phyloP scores from a whole-genome alignment of 2,329 filamentous ascomycete genomes.

The Hymenoscyphus fraxineus region DNA sequence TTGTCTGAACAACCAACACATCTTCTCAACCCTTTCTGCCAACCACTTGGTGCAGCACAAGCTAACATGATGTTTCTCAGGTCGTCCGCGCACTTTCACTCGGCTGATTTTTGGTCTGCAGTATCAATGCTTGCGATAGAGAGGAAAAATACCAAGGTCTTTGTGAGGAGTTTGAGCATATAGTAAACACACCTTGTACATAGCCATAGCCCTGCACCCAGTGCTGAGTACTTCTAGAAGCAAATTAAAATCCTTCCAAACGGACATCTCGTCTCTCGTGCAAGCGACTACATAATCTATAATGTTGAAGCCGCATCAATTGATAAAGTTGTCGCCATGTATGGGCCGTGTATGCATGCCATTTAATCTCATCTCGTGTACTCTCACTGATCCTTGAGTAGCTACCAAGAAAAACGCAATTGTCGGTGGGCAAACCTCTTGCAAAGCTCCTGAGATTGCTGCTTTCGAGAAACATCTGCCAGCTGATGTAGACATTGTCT shows the following conservation, averaged over 20 bases:
- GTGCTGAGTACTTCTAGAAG: constrained; percentile 55
- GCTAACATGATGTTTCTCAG: constrained; percentile 23
- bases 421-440: constrained; percentile 95
- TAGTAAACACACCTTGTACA: constrained; percentile 63
- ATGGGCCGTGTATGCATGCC: constrained; percentile 76
- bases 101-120: constrained; percentile 41
- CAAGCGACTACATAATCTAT: constrained; percentile 98
- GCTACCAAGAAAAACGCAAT: constrained; percentile 94
- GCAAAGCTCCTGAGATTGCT: constrained; percentile 92
- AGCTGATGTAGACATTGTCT: constrained; percentile 84
- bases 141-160: constrained; percentile 83
- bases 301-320: constrained; percentile 94
- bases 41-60: constrained; percentile 20
- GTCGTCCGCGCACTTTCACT: constrained; percentile 20
- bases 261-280: constrained; percentile 91
- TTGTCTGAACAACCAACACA: constrained; percentile 67
- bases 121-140: constrained; percentile 91
- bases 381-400: constrained; percentile 38
- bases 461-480: constrained; percentile 91
- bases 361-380: neutral
- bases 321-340: constrained; percentile 79
- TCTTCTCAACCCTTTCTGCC: constrained; percentile 13
- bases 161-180: constrained; percentile 75
- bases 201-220: constrained; percentile 32
- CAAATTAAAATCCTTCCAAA: constrained; percentile 86